These are phyloP conservation scores for Debaryomycetaceae sp. DNA, from an alignment of 1,139 yeast genomes.

Conservation along the genomic window DNA sequence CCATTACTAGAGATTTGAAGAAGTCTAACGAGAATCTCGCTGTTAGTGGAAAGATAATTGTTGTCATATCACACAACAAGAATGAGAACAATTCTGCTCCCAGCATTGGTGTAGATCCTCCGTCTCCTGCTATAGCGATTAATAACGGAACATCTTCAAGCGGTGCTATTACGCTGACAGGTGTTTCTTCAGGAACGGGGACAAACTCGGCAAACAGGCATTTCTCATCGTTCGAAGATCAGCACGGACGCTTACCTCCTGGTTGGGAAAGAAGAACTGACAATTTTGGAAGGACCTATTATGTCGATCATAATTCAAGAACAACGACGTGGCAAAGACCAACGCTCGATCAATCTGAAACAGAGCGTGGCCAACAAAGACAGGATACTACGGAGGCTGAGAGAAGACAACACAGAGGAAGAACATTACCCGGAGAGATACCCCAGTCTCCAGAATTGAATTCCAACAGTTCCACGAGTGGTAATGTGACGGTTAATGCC, in stretches of 20 bases:
- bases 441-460: constrained; percentile 34
- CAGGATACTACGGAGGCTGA: constrained; percentile 75
- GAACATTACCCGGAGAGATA: constrained; percentile 82
- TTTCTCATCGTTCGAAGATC: constrained; percentile 93
- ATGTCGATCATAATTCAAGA: constrained; percentile 96
- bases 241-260: constrained; percentile 90
- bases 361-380: constrained; percentile 60
- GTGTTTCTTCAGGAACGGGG: constrained; percentile 14
- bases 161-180: constrained; percentile 10
- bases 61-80: constrained; percentile 56
- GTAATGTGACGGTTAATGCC: constrained; percentile 45
- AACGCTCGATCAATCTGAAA: constrained; percentile 63
- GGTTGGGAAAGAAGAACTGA: constrained; percentile 99
- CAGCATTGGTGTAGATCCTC: constrained; percentile 9
- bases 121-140: constrained; percentile 5
- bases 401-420: constrained; percentile 84
- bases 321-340: constrained; percentile 99
- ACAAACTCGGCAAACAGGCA: constrained; percentile 39
- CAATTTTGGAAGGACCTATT: constrained; percentile 93
- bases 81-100: constrained; percentile 11
- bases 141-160: constrained; percentile 6
- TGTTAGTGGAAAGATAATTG: constrained; percentile 87
- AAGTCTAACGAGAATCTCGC: constrained; percentile 88
- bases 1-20: constrained; percentile 88
- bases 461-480: constrained; percentile 27